Percentiles rank a stretch among this genome's conserved stretches.
Conservation (phyloP, 2,329 filamentous ascomycete species). For the Fusarium guadeloupense region DNA sequence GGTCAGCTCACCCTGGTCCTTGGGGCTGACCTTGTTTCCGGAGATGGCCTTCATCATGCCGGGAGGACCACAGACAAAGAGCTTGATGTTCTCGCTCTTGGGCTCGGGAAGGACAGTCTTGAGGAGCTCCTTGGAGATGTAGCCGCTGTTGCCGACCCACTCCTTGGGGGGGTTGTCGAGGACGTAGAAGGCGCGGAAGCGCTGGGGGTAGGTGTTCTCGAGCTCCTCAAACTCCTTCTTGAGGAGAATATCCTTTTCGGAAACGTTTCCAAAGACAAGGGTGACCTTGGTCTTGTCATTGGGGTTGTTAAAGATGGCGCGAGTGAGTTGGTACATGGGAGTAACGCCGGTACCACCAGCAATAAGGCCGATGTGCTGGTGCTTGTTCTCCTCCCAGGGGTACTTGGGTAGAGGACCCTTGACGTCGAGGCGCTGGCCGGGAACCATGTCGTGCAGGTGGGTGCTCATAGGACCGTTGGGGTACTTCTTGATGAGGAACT, state of each 20-base stretch:
- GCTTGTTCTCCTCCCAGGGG: slow-evolving; percentile 88
- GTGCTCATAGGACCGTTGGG: slow-evolving; percentile 89
- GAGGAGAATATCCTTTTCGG: slow-evolving; percentile 89
- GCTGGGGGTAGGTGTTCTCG: slow-evolving; percentile 94
- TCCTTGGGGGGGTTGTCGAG: slow-evolving; percentile 84
- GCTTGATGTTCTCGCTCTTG: slow-evolving; percentile 90
- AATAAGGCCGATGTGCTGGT: slow-evolving; percentile 85
- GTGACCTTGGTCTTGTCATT: slow-evolving; percentile 98
- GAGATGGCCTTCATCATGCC: slow-evolving; percentile 93
- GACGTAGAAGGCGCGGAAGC: slow-evolving; percentile 95
- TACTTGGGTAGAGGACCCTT: slow-evolving; percentile 98
- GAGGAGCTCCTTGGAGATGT: slow-evolving; percentile 88
- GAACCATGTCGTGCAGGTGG: slow-evolving; percentile 83
- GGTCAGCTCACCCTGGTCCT: slow-evolving; percentile 89
- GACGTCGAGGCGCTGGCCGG: slow-evolving; percentile 85
- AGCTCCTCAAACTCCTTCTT: slow-evolving; percentile 85
- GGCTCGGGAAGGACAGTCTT: slow-evolving; percentile 96
- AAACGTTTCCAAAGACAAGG: slow-evolving; percentile 89
- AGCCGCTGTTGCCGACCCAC: slow-evolving; percentile 81
- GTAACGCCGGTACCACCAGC: slow-evolving; percentile 98
- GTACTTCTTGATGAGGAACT: slow-evolving; percentile 93
- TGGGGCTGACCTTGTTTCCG: slow-evolving; percentile 88
- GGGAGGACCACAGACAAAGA: slow-evolving; percentile 95
- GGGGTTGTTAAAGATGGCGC: slow-evolving; percentile 94
- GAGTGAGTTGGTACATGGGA: slow-evolving; percentile 95